phyloP scores from a whole-genome alignment of 1,284 basidiomycete species.

The Microstroma glucosiphilum region DNA sequence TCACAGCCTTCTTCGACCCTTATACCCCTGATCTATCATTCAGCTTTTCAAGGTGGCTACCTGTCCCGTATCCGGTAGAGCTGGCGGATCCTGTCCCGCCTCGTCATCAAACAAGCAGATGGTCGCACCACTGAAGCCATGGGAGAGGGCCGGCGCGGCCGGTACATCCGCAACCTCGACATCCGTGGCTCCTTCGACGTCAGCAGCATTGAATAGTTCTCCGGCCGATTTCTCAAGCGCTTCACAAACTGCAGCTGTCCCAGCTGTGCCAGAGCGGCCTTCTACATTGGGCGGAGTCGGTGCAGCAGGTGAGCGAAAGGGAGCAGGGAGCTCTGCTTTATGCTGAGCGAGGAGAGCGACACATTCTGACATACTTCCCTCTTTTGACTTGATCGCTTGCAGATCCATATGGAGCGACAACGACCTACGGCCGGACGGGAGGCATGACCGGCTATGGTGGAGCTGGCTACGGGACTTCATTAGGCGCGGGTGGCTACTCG shows the following conservation, averaged over 20 bases:
- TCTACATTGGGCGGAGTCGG: conserved; percentile 22
- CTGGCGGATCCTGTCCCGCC: conserved; percentile 1
- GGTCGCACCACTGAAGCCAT: conserved; percentile 49
- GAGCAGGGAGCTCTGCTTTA: too few relatives aligned
- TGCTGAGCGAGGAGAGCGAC: too few relatives aligned
- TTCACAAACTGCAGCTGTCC: conserved; percentile 16
- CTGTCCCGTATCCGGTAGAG: conserved; percentile 6
- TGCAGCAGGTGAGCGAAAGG: neutral
- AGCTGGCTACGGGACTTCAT: conserved; percentile 28
- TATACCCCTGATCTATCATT: too few relatives aligned
- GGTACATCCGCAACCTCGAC: conserved; percentile 15
- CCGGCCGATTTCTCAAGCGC: neutral
- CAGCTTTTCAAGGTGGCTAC: neutral
- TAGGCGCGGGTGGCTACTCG: conserved; percentile 36
- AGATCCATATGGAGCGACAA: conserved; percentile 15
- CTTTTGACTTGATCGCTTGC: neutral
- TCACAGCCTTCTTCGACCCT: too few relatives aligned
- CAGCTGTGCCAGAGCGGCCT: conserved; percentile 45
- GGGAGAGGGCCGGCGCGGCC: conserved; percentile 43
- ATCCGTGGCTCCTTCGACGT: conserved; percentile 17
- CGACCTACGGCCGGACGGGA: conserved; percentile 5
- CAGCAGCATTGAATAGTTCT: conserved; percentile 18
- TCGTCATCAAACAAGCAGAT: conserved; percentile 16
- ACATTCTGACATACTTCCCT: too few relatives aligned
- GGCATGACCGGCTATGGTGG: conserved; percentile 31